Conservation (phyloP, 176 grass and related monocot genomes). For the Oryza rufipogon region DNA sequence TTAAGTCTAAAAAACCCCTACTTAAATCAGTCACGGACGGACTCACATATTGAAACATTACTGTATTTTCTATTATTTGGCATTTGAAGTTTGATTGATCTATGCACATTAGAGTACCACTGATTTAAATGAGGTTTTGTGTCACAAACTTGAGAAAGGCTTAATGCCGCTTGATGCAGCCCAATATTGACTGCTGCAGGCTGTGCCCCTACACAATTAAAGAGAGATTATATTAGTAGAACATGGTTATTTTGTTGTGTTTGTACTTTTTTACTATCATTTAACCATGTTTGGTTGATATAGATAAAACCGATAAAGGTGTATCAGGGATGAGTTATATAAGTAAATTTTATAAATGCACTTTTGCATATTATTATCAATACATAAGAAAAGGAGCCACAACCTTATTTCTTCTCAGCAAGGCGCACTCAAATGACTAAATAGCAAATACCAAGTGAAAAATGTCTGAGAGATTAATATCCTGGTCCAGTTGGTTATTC, state of each 20-base stretch:
- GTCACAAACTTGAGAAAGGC: not conserved
- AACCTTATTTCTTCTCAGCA: not conserved
- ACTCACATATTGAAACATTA: not conserved
- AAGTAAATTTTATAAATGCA: not conserved
- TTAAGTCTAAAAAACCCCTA: not conserved
- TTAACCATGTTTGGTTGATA: slow-evolving; percentile 1
- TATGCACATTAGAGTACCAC: not conserved
- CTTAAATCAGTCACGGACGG: not conserved
- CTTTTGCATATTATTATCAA: slow-evolving; percentile 16
- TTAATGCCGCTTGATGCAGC: not conserved
- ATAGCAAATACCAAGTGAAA: not conserved
- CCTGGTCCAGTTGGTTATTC: not conserved
- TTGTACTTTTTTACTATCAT: not conserved
- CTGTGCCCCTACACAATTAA: not conserved
- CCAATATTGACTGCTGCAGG: not conserved
- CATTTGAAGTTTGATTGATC: slow-evolving; percentile 22
- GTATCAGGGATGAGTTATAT: not conserved
- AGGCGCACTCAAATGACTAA: not conserved
- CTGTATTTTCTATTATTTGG: slow-evolving; percentile 11
- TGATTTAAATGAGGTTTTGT: not conserved
- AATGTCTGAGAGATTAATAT: not conserved
- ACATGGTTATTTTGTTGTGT: not conserved
- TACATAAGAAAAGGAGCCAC: not conserved
- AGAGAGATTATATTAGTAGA: not conserved
- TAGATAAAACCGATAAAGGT: not conserved